These are phyloP conservation scores for Ascosphaera pollenicola DNA, from an alignment of 2,329 filamentous ascomycete species.

Conservation along the genomic window DNA sequence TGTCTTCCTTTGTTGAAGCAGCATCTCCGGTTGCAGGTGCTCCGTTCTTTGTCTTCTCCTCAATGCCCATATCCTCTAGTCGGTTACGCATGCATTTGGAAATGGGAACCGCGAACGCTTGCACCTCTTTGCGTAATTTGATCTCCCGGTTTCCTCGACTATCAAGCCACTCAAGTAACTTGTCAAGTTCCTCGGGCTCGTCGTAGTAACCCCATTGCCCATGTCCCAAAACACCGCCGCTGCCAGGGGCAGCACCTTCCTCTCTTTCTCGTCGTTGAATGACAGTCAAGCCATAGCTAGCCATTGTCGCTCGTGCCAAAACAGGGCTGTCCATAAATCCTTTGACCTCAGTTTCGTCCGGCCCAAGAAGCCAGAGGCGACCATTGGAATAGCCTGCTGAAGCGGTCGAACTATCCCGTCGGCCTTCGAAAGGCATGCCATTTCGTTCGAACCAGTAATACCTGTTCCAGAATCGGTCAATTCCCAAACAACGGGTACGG, in stretches of 20 bases:
- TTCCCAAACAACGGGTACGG: constrained; percentile 69
- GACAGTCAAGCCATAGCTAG: constrained; percentile 60
- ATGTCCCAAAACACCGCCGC: constrained; percentile 44
- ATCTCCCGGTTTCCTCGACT: constrained; percentile 66
- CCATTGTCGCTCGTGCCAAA: constrained; percentile 51
- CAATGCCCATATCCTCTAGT: constrained; percentile 38
- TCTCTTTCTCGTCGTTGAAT: constrained; percentile 67
- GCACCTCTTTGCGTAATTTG: constrained; percentile 70
- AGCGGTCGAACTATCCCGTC: constrained; percentile 73
- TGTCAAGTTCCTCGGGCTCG: constrained; percentile 54
- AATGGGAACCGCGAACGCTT: constrained; percentile 54
- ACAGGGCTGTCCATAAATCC: constrained; percentile 63
- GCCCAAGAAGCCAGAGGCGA: constrained; percentile 89
- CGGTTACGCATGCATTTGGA: constrained; percentile 60
- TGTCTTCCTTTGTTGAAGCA: constrained; percentile 11
- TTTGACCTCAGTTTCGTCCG: constrained; percentile 65
- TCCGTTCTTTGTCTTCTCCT: neutral
- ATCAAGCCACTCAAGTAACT: constrained; percentile 73
- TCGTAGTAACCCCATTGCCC: constrained; percentile 83
- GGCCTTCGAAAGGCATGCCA: constrained; percentile 82
- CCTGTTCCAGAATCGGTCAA: constrained; percentile 92
- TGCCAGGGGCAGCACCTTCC: constrained; percentile 44
- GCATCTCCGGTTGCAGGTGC: neutral
- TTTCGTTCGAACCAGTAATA: constrained; percentile 99
- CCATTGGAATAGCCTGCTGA: constrained; percentile 80